Evolutionary conservation across 331 rosid species (phyloP).

Genomic region (Quercus phellos): DNA sequence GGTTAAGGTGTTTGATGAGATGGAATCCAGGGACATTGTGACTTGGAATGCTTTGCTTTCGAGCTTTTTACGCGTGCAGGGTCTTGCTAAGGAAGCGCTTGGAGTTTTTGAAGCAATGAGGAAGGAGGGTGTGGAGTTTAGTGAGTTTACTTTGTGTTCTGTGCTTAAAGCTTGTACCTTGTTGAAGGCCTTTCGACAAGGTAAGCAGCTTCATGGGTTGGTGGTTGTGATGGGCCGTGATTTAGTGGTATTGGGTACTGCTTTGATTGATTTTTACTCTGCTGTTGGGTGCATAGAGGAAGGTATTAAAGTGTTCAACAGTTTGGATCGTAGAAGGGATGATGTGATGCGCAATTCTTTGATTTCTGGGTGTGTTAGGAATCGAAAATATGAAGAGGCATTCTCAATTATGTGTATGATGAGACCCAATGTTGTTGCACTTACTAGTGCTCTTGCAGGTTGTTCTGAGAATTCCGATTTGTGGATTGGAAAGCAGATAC

Average conservation of each 20-base stretch:
- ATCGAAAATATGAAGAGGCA: constrained; percentile 35
- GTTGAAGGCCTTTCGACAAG: constrained; percentile 42
- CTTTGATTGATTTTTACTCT: constrained; percentile 58
- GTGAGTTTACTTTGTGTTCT: constrained; percentile 62
- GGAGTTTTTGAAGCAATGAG: constrained; percentile 44
- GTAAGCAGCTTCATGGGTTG: constrained; percentile 67
- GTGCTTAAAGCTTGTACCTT: constrained; percentile 55
- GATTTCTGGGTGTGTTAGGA: constrained; percentile 54
- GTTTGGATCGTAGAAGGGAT: constrained; percentile 41
- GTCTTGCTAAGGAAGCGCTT: constrained; percentile 42
- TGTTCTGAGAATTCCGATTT: constrained; percentile 57
- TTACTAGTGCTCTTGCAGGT: constrained; percentile 53
- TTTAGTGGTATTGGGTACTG: constrained; percentile 56
- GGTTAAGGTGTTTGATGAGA: constrained; percentile 44
- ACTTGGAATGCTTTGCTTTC: constrained; percentile 59
- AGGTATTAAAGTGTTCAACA: constrained; percentile 41
- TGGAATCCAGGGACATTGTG: constrained; percentile 47
- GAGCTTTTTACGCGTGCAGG: constrained; percentile 22
- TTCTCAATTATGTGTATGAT: constrained; percentile 37
- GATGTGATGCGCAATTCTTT: constrained; percentile 44
- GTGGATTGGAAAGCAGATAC: constrained; percentile 56
- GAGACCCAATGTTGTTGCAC: constrained; percentile 50
- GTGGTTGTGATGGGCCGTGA: constrained; percentile 52
- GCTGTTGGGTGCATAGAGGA: constrained; percentile 37
- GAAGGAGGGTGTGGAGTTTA: constrained; percentile 34